Evolutionary conservation across 306 rosid genomes (phyloP).

Genomic region (Cucumis cinereus): DNA sequence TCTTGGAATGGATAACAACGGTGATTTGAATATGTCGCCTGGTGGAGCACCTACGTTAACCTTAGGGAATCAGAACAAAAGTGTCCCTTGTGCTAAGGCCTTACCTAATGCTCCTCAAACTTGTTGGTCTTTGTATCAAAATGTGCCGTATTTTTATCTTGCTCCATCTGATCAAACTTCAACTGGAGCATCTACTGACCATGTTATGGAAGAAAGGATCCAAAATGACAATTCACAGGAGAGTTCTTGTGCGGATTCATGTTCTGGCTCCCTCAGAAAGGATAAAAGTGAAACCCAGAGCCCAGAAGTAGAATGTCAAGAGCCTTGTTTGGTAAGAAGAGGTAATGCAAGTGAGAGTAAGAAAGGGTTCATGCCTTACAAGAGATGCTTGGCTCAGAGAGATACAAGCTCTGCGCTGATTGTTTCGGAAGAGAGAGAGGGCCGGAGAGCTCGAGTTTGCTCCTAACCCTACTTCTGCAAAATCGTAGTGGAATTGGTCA

Average conservation of each 20-base stretch:
- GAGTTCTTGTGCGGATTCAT: constrained; percentile 45
- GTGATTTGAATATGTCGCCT: constrained; percentile 13
- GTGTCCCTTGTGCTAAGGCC: not conserved
- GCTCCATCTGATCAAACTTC: constrained; percentile 15
- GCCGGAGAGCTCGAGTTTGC: constrained; percentile 71
- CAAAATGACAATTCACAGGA: constrained; percentile 25
- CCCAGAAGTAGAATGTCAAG: constrained; percentile 17
- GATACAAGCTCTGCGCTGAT: constrained; percentile 34
- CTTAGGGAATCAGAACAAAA: not conserved
- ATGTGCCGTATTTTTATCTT: constrained; percentile 20
- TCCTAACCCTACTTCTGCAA: constrained; percentile 23
- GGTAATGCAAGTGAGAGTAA: constrained; percentile 23
- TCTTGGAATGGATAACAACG: constrained; percentile 18
- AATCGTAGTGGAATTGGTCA: not conserved
- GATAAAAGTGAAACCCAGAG: constrained; percentile 28
- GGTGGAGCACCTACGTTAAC: constrained; percentile 5
- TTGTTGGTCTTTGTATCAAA: constrained; percentile 32
- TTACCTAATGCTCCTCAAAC: constrained; percentile 20
- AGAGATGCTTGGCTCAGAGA: constrained; percentile 66
- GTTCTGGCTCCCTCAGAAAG: constrained; percentile 26
- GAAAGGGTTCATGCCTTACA: constrained; percentile 74
- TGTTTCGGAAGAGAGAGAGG: constrained; percentile 40
- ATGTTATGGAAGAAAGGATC: constrained; percentile 19
- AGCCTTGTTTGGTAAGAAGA: constrained; percentile 8
- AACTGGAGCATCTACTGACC: constrained; percentile 13